phyloP scores from a whole-genome alignment of 2,329 filamentous ascomycete species.

The Akanthomyces uredinophilus region DNA sequence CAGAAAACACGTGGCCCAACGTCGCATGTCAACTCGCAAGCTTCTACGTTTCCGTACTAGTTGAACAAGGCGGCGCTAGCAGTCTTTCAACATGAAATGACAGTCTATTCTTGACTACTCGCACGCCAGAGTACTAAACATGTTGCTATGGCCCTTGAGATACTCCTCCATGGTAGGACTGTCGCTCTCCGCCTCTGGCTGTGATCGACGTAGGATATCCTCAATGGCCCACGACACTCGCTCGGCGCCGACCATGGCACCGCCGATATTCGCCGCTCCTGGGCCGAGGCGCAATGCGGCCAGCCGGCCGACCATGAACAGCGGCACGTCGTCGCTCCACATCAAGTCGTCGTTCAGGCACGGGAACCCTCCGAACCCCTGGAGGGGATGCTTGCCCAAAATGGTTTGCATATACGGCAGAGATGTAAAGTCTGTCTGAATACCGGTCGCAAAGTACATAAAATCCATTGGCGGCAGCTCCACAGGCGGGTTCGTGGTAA shows the following conservation, averaged over 20 bases:
- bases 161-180: slow-evolving; percentile 6
- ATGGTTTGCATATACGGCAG: slow-evolving; percentile 60
- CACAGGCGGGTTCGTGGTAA: slow-evolving; percentile 48
- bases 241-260: slow-evolving; percentile 67
- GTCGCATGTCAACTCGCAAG: too few relatives aligned
- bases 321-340: slow-evolving; percentile 67
- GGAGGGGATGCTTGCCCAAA: slow-evolving; percentile 53
- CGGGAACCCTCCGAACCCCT: slow-evolving; percentile 60
- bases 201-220: slow-evolving; percentile 37
- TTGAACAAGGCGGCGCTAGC: too few relatives aligned
- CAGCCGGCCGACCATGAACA: slow-evolving; percentile 66
- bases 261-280: slow-evolving; percentile 68
- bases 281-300: slow-evolving; percentile 66
- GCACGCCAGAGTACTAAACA: slow-evolving; percentile 10
- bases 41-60: too few relatives aligned
- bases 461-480: slow-evolving; percentile 57
- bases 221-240: slow-evolving; percentile 67
- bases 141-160: slow-evolving; percentile 13
- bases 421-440: slow-evolving; percentile 55
- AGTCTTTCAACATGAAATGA: too few relatives aligned
- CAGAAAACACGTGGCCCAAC: too few relatives aligned
- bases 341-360: slow-evolving; percentile 71
- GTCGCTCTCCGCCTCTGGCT: slow-evolving; percentile 13
- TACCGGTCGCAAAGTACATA: slow-evolving; percentile 72
- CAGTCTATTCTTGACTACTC: background rate